A percentile compares a stretch with the other conserved stretches of the same genome.
Conservation (phyloP, 2,329 filamentous ascomycete species). For the Zymoseptoria passerinii region DNA sequence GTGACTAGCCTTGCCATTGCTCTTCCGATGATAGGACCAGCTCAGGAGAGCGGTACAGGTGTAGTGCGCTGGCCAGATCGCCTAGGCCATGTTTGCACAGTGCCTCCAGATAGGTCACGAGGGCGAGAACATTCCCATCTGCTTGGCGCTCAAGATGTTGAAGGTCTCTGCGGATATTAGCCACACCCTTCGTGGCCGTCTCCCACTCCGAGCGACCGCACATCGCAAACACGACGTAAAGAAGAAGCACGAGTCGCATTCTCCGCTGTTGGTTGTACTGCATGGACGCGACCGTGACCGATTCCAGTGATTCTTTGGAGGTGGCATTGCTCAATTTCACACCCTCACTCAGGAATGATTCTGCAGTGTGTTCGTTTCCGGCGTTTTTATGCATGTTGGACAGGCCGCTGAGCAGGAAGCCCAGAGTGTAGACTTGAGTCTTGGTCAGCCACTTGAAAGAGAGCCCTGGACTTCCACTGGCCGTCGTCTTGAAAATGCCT, state of each 20-base stretch:
- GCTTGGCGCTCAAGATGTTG: slow-evolving; percentile 5
- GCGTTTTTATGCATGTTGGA: slow-evolving; percentile 47
- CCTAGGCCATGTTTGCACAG: slow-evolving; percentile 71
- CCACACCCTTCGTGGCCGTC: slow-evolving; percentile 51
- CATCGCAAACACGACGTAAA: slow-evolving; percentile 62
- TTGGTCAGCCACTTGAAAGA: slow-evolving; percentile 53
- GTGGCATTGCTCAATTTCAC: slow-evolving; percentile 35
- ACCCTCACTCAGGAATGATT: slow-evolving; percentile 51
- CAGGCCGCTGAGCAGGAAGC: slow-evolving; percentile 50
- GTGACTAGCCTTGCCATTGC: slow-evolving; percentile 17
- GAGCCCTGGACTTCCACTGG: slow-evolving; percentile 36
- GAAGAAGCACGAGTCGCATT: slow-evolving; percentile 59
- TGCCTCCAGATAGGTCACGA: slow-evolving; percentile 58
- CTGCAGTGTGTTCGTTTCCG: slow-evolving; percentile 46
- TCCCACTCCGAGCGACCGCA: slow-evolving; percentile 65
- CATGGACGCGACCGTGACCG: slow-evolving; percentile 28
- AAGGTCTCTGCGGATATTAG: slow-evolving; percentile 41
- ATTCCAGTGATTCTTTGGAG: slow-evolving; percentile 10
- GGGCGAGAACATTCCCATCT: slow-evolving; percentile 31
- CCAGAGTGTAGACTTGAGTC: slow-evolving; percentile 52
- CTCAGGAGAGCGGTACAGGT: slow-evolving; percentile 55
- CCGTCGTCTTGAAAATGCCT: slow-evolving; percentile 35
- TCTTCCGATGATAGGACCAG: slow-evolving; percentile 43
- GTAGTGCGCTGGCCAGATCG: slow-evolving; percentile 58
- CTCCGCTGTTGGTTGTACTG: slow-evolving; percentile 56